phyloP scores from a whole-genome alignment of 2,329 filamentous ascomycete species.

The Fusarium lyarnte region DNA sequence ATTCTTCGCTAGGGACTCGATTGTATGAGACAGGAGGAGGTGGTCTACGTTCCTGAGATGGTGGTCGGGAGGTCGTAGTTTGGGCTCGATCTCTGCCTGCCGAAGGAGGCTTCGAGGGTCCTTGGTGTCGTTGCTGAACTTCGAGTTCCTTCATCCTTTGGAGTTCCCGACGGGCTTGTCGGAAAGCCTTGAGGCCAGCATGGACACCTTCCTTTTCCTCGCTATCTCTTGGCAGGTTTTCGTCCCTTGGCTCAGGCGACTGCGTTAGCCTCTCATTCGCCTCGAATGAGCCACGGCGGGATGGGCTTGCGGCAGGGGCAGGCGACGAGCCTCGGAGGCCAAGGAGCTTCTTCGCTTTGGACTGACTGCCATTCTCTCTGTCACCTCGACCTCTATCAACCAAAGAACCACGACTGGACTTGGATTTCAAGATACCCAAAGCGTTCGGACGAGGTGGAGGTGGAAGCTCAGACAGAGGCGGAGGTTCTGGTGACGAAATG shows the following conservation, averaged over 20 bases:
- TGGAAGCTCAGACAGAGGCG: constrained; percentile 53
- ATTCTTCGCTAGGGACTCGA: constrained; percentile 57
- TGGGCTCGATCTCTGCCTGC: constrained; percentile 33
- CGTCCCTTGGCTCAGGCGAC: constrained; percentile 28
- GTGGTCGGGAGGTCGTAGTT: constrained; percentile 44
- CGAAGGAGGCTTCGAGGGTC: constrained; percentile 10
- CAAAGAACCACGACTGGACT: constrained; percentile 74
- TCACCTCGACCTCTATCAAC: constrained; percentile 58
- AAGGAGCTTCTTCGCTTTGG: constrained; percentile 70
- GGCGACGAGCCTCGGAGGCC: constrained; percentile 61
- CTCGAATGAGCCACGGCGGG: constrained; percentile 47
- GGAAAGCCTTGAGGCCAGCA: constrained; percentile 65
- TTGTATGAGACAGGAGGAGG: constrained; percentile 57
- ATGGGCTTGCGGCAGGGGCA: constrained; percentile 53
- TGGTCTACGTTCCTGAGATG: constrained; percentile 56
- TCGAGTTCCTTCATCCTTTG: constrained; percentile 66
- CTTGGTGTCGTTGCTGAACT: constrained; percentile 54
- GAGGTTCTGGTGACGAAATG: constrained; percentile 36
- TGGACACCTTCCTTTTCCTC: constrained; percentile 54
- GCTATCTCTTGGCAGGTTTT: constrained; percentile 38
- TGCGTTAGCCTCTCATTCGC: constrained; percentile 20
- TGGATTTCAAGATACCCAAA: constrained; percentile 71
- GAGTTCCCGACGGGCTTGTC: constrained; percentile 66
- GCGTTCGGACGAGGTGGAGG: constrained; percentile 60
- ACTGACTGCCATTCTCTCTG: constrained; percentile 51